Conservation (phyloP, 306 rosid genomes). For the Glycyrrhiza uralensis region DNA sequence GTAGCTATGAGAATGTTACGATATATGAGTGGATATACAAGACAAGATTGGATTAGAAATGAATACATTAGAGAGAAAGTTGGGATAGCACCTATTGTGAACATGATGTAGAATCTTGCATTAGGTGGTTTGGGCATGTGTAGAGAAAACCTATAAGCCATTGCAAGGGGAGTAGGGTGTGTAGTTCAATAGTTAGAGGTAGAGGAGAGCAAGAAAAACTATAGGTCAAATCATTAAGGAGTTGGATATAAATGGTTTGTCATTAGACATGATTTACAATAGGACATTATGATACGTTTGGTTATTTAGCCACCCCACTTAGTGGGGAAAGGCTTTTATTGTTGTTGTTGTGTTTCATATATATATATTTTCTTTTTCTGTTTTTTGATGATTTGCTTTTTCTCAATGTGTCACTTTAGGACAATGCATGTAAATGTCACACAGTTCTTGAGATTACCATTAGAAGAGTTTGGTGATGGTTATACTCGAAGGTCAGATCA, state of each 20-base stretch:
- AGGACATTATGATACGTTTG: background rate
- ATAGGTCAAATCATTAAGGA: background rate
- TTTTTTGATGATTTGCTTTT: background rate
- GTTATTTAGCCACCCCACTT: background rate
- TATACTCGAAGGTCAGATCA: conserved; percentile 45
- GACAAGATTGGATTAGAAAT: background rate
- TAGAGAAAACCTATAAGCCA: background rate
- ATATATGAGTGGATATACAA: background rate
- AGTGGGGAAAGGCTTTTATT: background rate
- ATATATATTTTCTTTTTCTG: background rate
- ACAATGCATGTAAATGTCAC: conserved; percentile 18
- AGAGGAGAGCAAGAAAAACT: background rate
- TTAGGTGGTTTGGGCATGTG: background rate
- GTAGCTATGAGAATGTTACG: background rate
- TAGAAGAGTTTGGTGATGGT: conserved; percentile 42
- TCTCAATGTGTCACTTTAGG: background rate
- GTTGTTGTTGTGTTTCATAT: background rate
- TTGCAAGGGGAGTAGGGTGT: background rate
- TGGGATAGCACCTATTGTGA: background rate
- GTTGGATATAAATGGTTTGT: background rate
- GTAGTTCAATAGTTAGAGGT: background rate
- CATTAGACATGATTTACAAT: background rate
- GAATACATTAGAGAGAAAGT: background rate
- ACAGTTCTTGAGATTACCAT: conserved; percentile 61
- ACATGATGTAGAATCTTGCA: background rate